A percentile compares a stretch with the other conserved stretches of the same genome.
Evolutionary conservation across 768 basidiomycete species (phyloP).

Genomic region (Podaxis mareebaensis): DNA sequence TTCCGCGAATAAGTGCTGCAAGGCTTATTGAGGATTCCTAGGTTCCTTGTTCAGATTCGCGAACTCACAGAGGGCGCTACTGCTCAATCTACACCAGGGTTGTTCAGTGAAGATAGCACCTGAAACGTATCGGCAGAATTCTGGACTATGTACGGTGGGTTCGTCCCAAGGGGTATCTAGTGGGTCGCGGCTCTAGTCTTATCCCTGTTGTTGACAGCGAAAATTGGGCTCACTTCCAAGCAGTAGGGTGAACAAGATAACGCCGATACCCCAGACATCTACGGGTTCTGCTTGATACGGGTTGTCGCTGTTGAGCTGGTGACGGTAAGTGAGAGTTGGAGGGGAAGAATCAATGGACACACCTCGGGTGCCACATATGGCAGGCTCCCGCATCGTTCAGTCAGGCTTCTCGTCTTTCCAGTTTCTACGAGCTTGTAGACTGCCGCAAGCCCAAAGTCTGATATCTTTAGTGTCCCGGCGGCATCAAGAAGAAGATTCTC

Average conservation of each 20-base stretch:
- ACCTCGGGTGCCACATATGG: constrained; percentile 97
- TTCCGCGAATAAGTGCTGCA: constrained; percentile 71
- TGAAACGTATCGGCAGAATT: constrained; percentile 73
- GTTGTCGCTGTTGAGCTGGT: constrained; percentile 61
- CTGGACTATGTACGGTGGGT: constrained; percentile 75
- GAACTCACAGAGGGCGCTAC: constrained; percentile 60
- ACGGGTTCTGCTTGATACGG: constrained; percentile 91
- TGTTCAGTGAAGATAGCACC: constrained; percentile 72
- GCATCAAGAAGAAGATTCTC: constrained; percentile 91
- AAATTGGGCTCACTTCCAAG: constrained; percentile 73
- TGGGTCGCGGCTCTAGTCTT: background rate
- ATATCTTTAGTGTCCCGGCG: constrained; percentile 85
- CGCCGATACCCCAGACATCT: constrained; percentile 95
- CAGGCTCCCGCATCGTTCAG: constrained; percentile 86
- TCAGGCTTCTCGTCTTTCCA: constrained; percentile 74
- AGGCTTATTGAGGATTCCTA: background rate
- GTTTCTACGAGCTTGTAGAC: constrained; percentile 84
- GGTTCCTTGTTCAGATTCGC: background rate
- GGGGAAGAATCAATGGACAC: constrained; percentile 19
- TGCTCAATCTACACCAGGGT: constrained; percentile 77
- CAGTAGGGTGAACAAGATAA: constrained; percentile 89
- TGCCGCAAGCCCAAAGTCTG: constrained; percentile 92
- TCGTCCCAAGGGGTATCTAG: constrained; percentile 96
- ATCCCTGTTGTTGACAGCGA: background rate
- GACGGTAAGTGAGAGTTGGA: background rate